phyloP scores from a whole-genome alignment of 805 yeast genomes.

The Ascoidea rubescens region DNA sequence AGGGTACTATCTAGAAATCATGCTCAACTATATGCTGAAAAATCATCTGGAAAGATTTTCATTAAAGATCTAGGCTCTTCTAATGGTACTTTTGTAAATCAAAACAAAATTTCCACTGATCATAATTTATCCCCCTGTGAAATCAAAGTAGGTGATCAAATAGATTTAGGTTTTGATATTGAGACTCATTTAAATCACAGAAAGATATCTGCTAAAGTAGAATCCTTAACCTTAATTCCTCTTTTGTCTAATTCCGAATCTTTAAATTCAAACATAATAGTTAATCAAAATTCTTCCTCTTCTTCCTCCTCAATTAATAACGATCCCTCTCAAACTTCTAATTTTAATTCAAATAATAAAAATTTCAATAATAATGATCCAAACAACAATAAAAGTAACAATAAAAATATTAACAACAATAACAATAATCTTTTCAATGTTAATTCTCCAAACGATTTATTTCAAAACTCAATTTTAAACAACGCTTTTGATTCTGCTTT shows the following conservation, averaged over 20 bases:
- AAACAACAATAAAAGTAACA: background rate
- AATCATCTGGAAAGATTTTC: constrained; percentile 47
- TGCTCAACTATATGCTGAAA: constrained; percentile 76
- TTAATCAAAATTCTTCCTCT: constrained; percentile 14
- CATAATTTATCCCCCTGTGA: constrained; percentile 36
- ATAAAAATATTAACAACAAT: too few species aligned
- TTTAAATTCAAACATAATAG: constrained; percentile 17
- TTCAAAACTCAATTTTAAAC: constrained; percentile 5
- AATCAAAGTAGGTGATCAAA: constrained; percentile 64
- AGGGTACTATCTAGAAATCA: constrained; percentile 87
- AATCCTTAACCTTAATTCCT: constrained; percentile 18
- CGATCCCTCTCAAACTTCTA: background rate
- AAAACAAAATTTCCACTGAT: constrained; percentile 47
- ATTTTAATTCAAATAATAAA: too few species aligned
- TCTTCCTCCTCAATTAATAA: too few species aligned
- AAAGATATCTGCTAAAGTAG: constrained; percentile 75
- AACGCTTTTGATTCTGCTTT: constrained; percentile 41
- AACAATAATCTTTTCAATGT: background rate
- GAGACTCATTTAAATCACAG: constrained; percentile 48
- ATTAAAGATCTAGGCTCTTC: constrained; percentile 81
- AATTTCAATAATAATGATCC: too few species aligned
- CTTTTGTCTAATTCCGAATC: constrained; percentile 15
- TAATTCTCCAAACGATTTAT: background rate
- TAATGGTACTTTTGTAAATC: constrained; percentile 89
- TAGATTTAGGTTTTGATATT: constrained; percentile 90